These are phyloP conservation scores for Lepiota brunneoincarnata DNA, from an alignment of 768 basidiomycete species.

Conservation along the genomic window DNA sequence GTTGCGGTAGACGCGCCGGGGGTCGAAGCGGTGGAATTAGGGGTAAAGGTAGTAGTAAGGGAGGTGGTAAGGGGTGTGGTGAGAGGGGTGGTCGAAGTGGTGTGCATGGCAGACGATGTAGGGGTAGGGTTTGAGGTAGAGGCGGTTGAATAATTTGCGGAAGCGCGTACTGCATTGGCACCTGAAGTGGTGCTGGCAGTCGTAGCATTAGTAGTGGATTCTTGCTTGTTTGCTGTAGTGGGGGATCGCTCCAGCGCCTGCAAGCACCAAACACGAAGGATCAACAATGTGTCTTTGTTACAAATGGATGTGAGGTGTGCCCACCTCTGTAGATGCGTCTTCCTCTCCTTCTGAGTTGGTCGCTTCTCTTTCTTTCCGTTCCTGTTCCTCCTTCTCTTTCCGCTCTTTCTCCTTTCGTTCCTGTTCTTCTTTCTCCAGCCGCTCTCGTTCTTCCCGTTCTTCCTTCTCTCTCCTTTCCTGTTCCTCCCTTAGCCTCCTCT, in stretches of 20 bases:
- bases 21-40: background rate
- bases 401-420: background rate
- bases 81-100: background rate
- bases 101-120: background rate
- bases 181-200: too few species aligned
- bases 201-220: too few species aligned
- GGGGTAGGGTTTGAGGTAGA: background rate
- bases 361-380: background rate
- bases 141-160: background rate
- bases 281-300: too few species aligned
- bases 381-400: background rate
- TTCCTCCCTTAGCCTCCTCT: conserved; percentile 5
- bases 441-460: conserved; percentile 1
- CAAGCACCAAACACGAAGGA: too few species aligned
- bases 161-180: too few species aligned
- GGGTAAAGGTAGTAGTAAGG: background rate
- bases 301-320: too few species aligned
- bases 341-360: background rate
- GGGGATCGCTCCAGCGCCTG: too few species aligned
- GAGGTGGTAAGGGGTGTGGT: background rate
- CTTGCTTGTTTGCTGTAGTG: too few species aligned
- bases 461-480: background rate
- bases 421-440: background rate
- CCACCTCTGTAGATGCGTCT: background rate
- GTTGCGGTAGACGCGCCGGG: background rate